phyloP scores from a whole-genome alignment of 352 stramenopile genomes.

The Globisporangium paroecandrum region DNA sequence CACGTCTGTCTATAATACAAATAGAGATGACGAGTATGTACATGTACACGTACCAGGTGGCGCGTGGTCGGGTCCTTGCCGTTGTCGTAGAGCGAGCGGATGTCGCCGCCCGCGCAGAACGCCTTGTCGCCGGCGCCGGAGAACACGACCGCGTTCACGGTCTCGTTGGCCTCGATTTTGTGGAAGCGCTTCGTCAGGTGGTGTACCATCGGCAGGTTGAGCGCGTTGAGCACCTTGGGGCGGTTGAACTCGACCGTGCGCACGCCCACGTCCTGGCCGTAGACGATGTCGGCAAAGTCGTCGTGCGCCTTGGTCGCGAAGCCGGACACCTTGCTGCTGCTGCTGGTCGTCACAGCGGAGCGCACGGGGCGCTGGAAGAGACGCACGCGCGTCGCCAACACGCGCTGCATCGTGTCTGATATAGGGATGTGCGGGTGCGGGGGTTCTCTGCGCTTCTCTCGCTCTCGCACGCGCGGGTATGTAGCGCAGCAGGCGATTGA shows the following conservation, averaged over 20 bases:
- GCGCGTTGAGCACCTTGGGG: conserved; percentile 89
- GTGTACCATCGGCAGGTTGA: conserved; percentile 91
- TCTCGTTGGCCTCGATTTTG: conserved; percentile 75
- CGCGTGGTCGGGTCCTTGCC: conserved; percentile 66
- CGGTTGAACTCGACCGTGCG: conserved; percentile 90
- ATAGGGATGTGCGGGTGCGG: not conserved
- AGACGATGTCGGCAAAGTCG: conserved; percentile 69
- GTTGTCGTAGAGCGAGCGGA: conserved; percentile 88
- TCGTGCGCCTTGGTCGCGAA: conserved; percentile 40
- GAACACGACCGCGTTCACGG: conserved; percentile 81
- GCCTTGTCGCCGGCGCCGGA: conserved; percentile 74
- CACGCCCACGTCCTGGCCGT: conserved; percentile 72
- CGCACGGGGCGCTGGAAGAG: conserved; percentile 58
- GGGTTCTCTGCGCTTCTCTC: conserved; percentile 4
- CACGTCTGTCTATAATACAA: not conserved
- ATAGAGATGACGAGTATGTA: not conserved
- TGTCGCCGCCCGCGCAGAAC: conserved; percentile 96
- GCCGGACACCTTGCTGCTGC: not conserved
- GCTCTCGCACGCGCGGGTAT: not conserved
- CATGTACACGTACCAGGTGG: conserved; percentile 31
- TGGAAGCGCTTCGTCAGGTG: conserved; percentile 86
- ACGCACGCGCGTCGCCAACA: conserved; percentile 49
- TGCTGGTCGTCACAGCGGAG: not conserved
- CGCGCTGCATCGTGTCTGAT: conserved; percentile 37
- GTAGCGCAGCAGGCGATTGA: not conserved